These are phyloP conservation scores for Amphirosellinia nigrospora DNA, from an alignment of 495 filamentous ascomycete genomes.

Conservation along the genomic window DNA sequence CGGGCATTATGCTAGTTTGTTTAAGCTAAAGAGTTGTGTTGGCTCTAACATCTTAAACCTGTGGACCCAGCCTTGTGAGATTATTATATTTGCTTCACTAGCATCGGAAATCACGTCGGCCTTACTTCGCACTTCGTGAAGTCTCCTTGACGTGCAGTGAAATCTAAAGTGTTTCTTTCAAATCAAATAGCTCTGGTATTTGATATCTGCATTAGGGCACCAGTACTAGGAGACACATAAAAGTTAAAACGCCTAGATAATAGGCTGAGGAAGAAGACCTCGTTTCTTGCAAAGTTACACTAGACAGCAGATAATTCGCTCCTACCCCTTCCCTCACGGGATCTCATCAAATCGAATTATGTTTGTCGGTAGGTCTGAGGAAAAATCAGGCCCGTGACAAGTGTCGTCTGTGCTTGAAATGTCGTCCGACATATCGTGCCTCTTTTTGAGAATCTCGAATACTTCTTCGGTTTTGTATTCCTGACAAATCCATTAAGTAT, in stretches of 20 bases:
- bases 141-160: no score
- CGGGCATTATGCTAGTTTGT: background rate
- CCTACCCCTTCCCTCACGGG: conserved; percentile 24
- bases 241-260: conserved; percentile 42
- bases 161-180: conserved; percentile 17
- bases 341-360: conserved; percentile 25
- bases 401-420: conserved; percentile 5
- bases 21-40: background rate
- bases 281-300: conserved; percentile 33
- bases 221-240: conserved; percentile 52
- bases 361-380: conserved; percentile 26
- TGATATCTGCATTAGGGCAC: conserved; percentile 63
- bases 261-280: conserved; percentile 36
- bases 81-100: background rate
- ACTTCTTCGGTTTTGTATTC: conserved; percentile 37
- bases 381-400: conserved; percentile 13
- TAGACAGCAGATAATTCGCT: conserved; percentile 27
- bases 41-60: background rate
- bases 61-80: background rate
- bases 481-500: conserved; percentile 43
- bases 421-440: conserved; percentile 34
- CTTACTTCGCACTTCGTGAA: background rate
- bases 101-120: background rate
- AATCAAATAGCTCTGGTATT: conserved; percentile 40
- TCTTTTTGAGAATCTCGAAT: conserved; percentile 34